A percentile compares a stretch with the other conserved stretches of the same genome.
Evolutionary conservation across 192 early-diverging fungal genomes (phyloP).

Genomic region (Geosiphon pyriformis): DNA sequence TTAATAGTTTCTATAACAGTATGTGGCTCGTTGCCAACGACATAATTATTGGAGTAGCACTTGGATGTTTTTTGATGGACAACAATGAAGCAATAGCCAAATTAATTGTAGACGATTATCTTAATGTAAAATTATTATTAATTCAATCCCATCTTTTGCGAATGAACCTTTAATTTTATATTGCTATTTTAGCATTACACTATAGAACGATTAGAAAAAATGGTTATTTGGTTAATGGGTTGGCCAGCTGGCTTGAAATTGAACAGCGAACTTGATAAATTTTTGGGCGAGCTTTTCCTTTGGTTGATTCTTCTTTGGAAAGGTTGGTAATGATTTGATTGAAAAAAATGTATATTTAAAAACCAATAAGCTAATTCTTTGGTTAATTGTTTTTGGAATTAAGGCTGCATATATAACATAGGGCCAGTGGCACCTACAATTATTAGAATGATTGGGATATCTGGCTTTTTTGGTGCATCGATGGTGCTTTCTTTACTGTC

Average conservation of each 20-base stretch:
- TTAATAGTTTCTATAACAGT: constrained; percentile 85
- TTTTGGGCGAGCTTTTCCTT: constrained; percentile 87
- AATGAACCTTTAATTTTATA: background rate
- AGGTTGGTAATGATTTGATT: constrained; percentile 28
- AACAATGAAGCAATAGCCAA: constrained; percentile 54
- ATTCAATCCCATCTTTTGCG: background rate
- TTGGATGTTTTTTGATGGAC: constrained; percentile 67
- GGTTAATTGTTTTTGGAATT: background rate
- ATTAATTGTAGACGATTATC: constrained; percentile 38
- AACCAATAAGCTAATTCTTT: too few species aligned
- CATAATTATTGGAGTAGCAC: constrained; percentile 75
- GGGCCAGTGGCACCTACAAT: constrained; percentile 54
- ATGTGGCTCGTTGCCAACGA: constrained; percentile 95
- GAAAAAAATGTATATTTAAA: too few species aligned
- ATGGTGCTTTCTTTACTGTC: constrained; percentile 79
- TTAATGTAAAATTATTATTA: constrained; percentile 34
- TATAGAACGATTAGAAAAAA: constrained; percentile 61
- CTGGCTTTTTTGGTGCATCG: constrained; percentile 76
- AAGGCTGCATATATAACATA: constrained; percentile 41
- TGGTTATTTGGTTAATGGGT: constrained; percentile 85
- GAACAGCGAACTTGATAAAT: constrained; percentile 81
- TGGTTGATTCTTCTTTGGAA: constrained; percentile 88
- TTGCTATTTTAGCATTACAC: constrained; percentile 51
- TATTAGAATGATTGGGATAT: constrained; percentile 64
- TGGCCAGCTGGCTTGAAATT: constrained; percentile 96